phyloP scores from a whole-genome alignment of 495 filamentous ascomycete species.

The Penicillium subrubescens region DNA sequence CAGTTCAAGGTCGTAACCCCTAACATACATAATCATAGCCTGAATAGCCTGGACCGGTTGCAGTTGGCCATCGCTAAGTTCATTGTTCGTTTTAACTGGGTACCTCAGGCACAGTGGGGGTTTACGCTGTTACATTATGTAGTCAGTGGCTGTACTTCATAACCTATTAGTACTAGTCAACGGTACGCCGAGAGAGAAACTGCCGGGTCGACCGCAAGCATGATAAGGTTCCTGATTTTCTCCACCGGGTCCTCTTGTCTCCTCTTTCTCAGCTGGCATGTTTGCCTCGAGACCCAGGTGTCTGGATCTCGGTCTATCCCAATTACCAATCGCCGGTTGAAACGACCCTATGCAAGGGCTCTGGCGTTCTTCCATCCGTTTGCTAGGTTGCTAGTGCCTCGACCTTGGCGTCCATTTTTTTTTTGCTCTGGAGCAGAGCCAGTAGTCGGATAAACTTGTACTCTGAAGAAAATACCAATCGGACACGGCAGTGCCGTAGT shows the following conservation, averaged over 20 bases:
- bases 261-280: conserved; percentile 27
- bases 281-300: conserved; percentile 32
- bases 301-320: conserved; percentile 16
- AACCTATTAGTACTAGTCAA: background rate
- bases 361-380: background rate
- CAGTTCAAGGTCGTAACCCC: background rate
- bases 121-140: background rate
- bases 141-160: conserved; percentile 1
- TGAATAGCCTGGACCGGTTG: background rate
- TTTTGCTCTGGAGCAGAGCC: background rate
- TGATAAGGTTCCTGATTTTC: conserved; percentile 5
- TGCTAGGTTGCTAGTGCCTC: background rate
- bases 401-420: background rate
- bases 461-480: too few species aligned
- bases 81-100: background rate
- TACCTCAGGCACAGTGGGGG: conserved; percentile 14
- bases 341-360: background rate
- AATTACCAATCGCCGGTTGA: conserved; percentile 11
- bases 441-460: background rate
- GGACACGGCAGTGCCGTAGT: background rate
- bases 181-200: background rate
- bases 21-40: background rate
- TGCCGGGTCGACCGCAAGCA: background rate
- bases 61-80: background rate
- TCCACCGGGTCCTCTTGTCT: background rate